A percentile compares a stretch with the other conserved stretches of the same genome.
These are phyloP conservation scores for Hypomontagnella monticulosa DNA, from an alignment of 495 filamentous ascomycete species.

Conservation along the genomic window DNA sequence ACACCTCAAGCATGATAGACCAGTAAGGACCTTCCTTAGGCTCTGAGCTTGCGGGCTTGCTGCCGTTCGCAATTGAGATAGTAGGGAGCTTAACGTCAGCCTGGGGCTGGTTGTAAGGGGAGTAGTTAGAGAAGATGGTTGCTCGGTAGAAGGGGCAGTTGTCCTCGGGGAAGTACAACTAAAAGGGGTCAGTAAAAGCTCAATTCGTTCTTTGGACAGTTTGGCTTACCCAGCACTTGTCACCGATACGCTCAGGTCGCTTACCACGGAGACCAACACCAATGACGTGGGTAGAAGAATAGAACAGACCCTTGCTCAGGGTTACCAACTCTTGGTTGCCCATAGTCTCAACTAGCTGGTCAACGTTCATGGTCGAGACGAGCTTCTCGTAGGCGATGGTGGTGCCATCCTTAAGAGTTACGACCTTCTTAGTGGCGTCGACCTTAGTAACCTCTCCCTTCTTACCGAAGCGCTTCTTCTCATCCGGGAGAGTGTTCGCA, in stretches of 20 bases:
- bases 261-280: slow-evolving; percentile 92
- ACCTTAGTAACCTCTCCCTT: slow-evolving; percentile 85
- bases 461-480: slow-evolving; percentile 90
- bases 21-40: slow-evolving; percentile 93
- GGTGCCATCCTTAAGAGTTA: slow-evolving; percentile 84
- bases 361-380: slow-evolving; percentile 95
- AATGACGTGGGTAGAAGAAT: slow-evolving; percentile 96
- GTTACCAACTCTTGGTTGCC: slow-evolving; percentile 81
- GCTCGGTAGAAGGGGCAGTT: slow-evolving; percentile 99
- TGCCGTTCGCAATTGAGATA: slow-evolving; percentile 83
- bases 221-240: slow-evolving; percentile 93
- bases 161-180: slow-evolving; percentile 99
- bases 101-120: slow-evolving; percentile 94
- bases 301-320: slow-evolving; percentile 92
- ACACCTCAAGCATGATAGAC: slow-evolving; percentile 99
- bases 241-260: slow-evolving; percentile 95
- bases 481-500: slow-evolving; percentile 88
- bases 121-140: slow-evolving; percentile 99
- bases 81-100: slow-evolving; percentile 86
- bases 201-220: not conserved
- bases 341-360: slow-evolving; percentile 87
- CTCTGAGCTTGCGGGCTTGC: slow-evolving; percentile 72
- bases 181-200: slow-evolving; percentile 26
- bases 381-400: slow-evolving; percentile 93
- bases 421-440: slow-evolving; percentile 82